phyloP scores from a whole-genome alignment of 129 eudicot genomes.

The Flaveria sonorensis region DNA sequence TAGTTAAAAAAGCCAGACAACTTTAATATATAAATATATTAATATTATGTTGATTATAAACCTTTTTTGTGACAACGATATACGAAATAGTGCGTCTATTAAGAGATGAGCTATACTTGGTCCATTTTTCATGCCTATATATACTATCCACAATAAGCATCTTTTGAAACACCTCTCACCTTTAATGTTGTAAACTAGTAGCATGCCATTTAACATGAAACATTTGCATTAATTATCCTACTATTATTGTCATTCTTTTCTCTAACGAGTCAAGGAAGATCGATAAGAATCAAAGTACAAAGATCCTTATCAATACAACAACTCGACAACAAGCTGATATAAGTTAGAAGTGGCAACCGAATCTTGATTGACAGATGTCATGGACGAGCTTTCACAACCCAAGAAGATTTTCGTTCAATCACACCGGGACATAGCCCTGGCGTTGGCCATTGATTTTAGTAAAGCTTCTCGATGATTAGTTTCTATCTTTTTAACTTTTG shows the following conservation, averaged over 20 bases:
- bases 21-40: neutral
- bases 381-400: neutral
- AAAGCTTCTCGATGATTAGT: neutral
- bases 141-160: slow-evolving; percentile 22
- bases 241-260: slow-evolving; percentile 13
- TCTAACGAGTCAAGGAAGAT: slow-evolving; percentile 37
- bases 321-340: neutral
- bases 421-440: slow-evolving; percentile 39
- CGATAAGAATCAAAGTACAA: slow-evolving; percentile 1
- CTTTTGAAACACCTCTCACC: slow-evolving; percentile 22
- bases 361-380: neutral
- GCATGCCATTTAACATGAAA: slow-evolving; percentile 28
- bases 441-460: slow-evolving; percentile 21
- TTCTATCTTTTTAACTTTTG: neutral
- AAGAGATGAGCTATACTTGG: slow-evolving; percentile 24
- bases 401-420: slow-evolving; percentile 18
- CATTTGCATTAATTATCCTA: slow-evolving; percentile 22
- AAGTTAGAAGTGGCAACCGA: neutral
- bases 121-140: slow-evolving; percentile 33
- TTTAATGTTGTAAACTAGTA: neutral
- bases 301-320: neutral
- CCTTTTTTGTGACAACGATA: slow-evolving; percentile 16
- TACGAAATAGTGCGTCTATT: slow-evolving; percentile 28
- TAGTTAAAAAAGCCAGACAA: neutral
- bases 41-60: neutral